phyloP scores from a whole-genome alignment of 257 asterid species.

The Lantana camara region DNA sequence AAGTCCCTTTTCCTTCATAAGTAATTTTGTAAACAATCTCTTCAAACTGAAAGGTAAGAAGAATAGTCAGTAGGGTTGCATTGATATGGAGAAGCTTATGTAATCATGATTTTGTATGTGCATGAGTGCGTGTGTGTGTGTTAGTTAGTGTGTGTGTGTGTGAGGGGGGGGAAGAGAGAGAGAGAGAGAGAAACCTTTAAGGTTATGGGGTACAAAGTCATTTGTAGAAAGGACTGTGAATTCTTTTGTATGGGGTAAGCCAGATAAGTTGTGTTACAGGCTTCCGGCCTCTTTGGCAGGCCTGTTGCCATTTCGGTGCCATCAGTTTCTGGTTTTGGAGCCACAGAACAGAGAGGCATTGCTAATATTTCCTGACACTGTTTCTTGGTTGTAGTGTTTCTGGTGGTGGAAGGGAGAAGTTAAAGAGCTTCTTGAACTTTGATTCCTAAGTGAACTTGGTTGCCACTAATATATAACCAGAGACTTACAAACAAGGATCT shows the following conservation, averaged over 20 bases:
- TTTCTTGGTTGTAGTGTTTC: conserved; percentile 23
- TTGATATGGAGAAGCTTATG: background rate
- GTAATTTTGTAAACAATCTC: conserved; percentile 63
- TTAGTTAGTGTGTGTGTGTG: too few relatives aligned
- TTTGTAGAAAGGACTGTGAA: conserved; percentile 48
- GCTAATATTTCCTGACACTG: conserved; percentile 17
- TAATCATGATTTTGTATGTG: background rate
- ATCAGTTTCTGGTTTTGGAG: conserved; percentile 49
- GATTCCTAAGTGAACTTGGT: conserved; percentile 39
- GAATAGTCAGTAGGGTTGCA: conserved; percentile 9
- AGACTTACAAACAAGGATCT: conserved; percentile 28
- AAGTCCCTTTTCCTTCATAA: conserved; percentile 39
- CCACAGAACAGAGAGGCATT: conserved; percentile 56
- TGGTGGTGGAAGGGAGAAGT: conserved; percentile 27
- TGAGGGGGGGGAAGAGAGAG: background rate
- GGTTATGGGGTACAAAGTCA: conserved; percentile 54
- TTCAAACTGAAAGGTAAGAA: conserved; percentile 52
- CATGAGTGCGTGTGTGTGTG: background rate
- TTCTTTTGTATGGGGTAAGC: conserved; percentile 40
- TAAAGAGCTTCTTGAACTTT: conserved; percentile 34
- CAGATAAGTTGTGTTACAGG: conserved; percentile 33
- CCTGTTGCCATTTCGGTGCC: conserved; percentile 38
- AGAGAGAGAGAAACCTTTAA: conserved; percentile 52
- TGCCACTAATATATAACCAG: conserved; percentile 42
- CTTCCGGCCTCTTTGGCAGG: conserved; percentile 22